Evolutionary conservation across 176 grass and related monocot species (phyloP), one percentile per base, ranked within the genome.

Genomic region (Microstegium vimineum): DNA sequence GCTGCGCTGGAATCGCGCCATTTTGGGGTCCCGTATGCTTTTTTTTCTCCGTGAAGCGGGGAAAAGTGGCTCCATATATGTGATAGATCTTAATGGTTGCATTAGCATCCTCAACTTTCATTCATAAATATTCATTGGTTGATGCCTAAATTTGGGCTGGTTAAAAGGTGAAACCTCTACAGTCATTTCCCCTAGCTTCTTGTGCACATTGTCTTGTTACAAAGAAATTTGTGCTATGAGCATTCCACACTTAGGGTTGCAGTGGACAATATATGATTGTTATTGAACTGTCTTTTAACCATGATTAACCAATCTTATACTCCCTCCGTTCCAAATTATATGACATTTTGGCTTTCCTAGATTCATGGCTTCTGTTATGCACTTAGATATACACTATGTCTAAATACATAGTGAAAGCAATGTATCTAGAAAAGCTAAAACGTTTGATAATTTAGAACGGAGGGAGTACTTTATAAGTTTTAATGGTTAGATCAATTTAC

Each of bases 101-200:
- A 66, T 45, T 56, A 67, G 31, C 75, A 86, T 77, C 45, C 33
- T 71, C 5, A 71, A 77, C 7, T 77, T 22, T 22, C 32, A 31
- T 69, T 34, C 33, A 61, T 52, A 77, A 28, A 73, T 9, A 34
- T 83, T 26, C 2, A 28, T 28, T 83, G 10, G n/a, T 71, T 77
- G 33, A 34, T 71, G 22, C 60, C 17, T 76, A 69, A 46, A 52
- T 82, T 73, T 65, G 38, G 52, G 8, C 47, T 66, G 9, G 17
- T 62, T 13, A 20, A 35, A 74, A 81, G 34, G 6, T 46, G 49
- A 62, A 75, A 59, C 20, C 47, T 59, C 8, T 10, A 36, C 14
- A 14, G 16, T 14, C 45, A 80, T 32, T 31, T 18, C 35, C 35
- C 14, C 3, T 27, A 60, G 61, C 22, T 81, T 46, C 22, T 27